Base-by-base conservation (phyloP, 495 filamentous ascomycete genomes). In the Lepraria neglecta region DNA sequence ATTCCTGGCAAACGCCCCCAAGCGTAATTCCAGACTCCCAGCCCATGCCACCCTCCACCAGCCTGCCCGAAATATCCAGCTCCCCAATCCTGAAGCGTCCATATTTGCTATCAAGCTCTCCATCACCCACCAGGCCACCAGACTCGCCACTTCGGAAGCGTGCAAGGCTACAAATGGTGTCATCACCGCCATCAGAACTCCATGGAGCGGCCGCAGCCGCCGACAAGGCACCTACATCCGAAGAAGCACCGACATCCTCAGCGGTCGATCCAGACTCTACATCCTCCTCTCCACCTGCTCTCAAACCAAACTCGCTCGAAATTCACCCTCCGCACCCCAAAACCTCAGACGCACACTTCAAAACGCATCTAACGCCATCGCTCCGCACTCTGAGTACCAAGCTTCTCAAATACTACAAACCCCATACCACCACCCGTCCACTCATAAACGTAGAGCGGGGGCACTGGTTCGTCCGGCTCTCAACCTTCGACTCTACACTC, bases 371-470 rank as follows among this genome's bases (percentile, higher is more conserved):
- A 58, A 88, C 87, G 3, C 1, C 14, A 19, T 11, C 38, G 17
- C 68, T 70, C 47, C 1, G 3, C 28, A 38, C 7, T 17, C 28
- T 70, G n/a, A 31, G 44, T 2, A 19, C n/a, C 1, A 11, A 38
- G 2, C 65, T 67, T 12, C 58, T 15, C n/a, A 62, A 59, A 54
- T 15, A 53, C 44, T 59, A 56, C 65, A 43, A 53, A n/a, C 59
- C 66, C 35, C 3, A 6, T 10, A 51, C 21, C 2, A n/a, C 10
- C 35, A 69, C 71, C 4, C 80, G 88, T 6, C 64, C 67, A 0
- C 73, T 88, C 0, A 73, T 79, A 10, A 70, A 69, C 0, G 75
- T 82, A 17, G 88, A 92, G 67, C 73, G 88, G 33, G 88, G 88
- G 19, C 80, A 87, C 69, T 92, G 88, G 88, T 68, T 72, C 14